Percentiles rank a stretch among this genome's conserved stretches.
Conservation (phyloP, 805 yeast species). For the Candida argentea region DNA sequence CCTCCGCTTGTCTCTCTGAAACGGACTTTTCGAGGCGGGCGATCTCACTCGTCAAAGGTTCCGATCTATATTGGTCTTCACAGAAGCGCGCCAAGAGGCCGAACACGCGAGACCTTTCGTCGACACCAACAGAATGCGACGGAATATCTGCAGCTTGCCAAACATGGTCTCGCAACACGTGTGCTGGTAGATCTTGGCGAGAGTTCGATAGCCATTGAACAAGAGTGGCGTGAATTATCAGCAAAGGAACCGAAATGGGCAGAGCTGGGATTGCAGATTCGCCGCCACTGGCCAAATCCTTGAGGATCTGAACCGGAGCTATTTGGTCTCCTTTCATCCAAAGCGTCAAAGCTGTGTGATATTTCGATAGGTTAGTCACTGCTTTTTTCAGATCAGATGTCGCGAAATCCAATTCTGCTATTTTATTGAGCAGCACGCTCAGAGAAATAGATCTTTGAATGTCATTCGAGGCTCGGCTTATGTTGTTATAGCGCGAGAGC, state of each 20-base stretch:
- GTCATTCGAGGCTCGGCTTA: constrained; percentile 25
- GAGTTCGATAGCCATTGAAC: constrained; percentile 68
- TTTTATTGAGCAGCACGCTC: constrained; percentile 32
- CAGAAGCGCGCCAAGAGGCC: constrained; percentile 66
- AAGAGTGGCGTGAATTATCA: constrained; percentile 30
- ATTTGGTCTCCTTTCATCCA: constrained; percentile 55
- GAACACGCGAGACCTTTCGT: constrained; percentile 35
- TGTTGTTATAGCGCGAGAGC: constrained; percentile 29
- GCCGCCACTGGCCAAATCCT: constrained; percentile 10
- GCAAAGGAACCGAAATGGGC: constrained; percentile 10
- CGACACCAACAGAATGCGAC: constrained; percentile 1
- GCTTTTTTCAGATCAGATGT: constrained; percentile 5
- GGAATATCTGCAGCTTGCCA: constrained; percentile 27
- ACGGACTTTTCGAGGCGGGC: constrained; percentile 29
- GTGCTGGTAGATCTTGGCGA: constrained; percentile 53
- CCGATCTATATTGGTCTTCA: constrained; percentile 46
- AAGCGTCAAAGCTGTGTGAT: constrained; percentile 48
- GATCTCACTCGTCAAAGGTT: constrained; percentile 35
- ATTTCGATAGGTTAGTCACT: constrained; percentile 18
- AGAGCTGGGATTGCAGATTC: constrained; percentile 8
- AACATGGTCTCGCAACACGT: constrained; percentile 49
- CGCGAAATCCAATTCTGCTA: constrained; percentile 15
- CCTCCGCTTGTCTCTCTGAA: constrained; percentile 34
- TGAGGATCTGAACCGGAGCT: constrained; percentile 47
- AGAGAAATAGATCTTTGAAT: constrained; percentile 44